Base-by-base conservation (phyloP, 2,329 filamentous ascomycete genomes). In the Claviceps monticola region DNA sequence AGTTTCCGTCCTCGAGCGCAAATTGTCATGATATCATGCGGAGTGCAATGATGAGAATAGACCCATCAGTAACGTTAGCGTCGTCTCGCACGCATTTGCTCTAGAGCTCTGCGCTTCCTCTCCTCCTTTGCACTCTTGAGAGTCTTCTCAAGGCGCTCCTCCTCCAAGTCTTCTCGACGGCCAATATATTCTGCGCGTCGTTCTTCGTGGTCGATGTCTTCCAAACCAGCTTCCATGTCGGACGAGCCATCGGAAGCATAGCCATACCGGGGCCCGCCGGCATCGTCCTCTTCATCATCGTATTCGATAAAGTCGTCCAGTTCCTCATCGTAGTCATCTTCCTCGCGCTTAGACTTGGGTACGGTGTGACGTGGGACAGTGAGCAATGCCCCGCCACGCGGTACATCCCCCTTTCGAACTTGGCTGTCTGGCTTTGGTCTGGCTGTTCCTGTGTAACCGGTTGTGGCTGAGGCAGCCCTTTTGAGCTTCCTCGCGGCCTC, bases 181-280 rank as follows among this genome's bases (percentile, higher is more conserved):
- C 84, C 86, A 51, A 75, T 72, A 34, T 70, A 66, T 54, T 83
- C 76, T 2, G 85, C 83, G 48, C 70, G 62, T 46, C 73, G 70
- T 63, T 91, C 86, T 64, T 91, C 86, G 38, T 75, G 70, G 55
- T 88, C 84, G 50, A 90, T 78, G 58, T 89, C 85, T 54, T 82
- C 83, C 39, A 84, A 64, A 37, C 84, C 84, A 2, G 84, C 86
- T 64, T 89, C 85, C 83, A 89, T 89, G 59, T 88, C 86, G 5
- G 83, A 87, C 5, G 82, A 85, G 5, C 64, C 79, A 51, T 84
- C 84, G 0, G 80, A 82, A 2, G 71, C 75, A 56, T 86, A 83
- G 47, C 72, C 73, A 55, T 77, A 74, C 5, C 68, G 66, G 36
- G 66, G 69, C 7, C 68, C 65, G 13, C 57, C 64, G 2, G 63